Percentiles rank a stretch among this genome's conserved stretches.
These are phyloP conservation scores for Xylariales sp. DNA, from an alignment of 2,329 filamentous ascomycete genomes.

Conservation along the genomic window DNA sequence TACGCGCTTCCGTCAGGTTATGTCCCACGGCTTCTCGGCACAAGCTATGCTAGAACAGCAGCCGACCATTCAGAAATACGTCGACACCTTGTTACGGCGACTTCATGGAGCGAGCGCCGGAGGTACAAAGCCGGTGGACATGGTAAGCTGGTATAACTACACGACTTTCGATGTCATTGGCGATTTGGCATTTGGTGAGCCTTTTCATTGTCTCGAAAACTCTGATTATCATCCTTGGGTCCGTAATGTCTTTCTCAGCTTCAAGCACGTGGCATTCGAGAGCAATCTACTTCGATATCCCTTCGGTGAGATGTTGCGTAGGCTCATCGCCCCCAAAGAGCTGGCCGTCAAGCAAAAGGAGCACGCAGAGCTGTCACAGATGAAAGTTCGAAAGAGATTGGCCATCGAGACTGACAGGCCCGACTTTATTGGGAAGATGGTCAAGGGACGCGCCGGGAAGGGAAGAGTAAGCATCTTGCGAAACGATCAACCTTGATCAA, in stretches of 20 bases:
- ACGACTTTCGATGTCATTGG: constrained; percentile 19
- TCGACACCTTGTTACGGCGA: constrained; percentile 14
- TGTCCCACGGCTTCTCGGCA: constrained; percentile 17
- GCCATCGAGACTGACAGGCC: neutral
- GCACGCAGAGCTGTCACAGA: neutral
- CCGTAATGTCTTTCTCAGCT: constrained; percentile 10
- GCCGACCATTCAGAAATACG: constrained; percentile 15
- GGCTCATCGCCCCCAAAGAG: neutral
- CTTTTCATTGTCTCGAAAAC: constrained; percentile 15
- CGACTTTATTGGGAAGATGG: neutral
- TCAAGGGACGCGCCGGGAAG: neutral
- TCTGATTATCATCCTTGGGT: constrained; percentile 14
- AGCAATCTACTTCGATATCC: neutral
- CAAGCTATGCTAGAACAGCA: constrained; percentile 16
- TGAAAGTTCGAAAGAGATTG: neutral
- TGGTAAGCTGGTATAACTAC: constrained; percentile 15
- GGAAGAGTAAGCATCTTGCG: too few species aligned
- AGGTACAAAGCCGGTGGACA: constrained; percentile 7
- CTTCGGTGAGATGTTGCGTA: neutral
- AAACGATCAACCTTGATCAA: too few species aligned
- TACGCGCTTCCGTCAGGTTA: constrained; percentile 6
- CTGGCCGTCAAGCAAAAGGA: neutral
- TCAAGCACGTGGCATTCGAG: neutral
- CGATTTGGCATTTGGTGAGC: constrained; percentile 14
- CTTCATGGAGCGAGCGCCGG: constrained; percentile 6